These are phyloP conservation scores for Neocucurbitaria cava DNA, from an alignment of 2,329 filamentous ascomycete species.

Conservation along the genomic window DNA sequence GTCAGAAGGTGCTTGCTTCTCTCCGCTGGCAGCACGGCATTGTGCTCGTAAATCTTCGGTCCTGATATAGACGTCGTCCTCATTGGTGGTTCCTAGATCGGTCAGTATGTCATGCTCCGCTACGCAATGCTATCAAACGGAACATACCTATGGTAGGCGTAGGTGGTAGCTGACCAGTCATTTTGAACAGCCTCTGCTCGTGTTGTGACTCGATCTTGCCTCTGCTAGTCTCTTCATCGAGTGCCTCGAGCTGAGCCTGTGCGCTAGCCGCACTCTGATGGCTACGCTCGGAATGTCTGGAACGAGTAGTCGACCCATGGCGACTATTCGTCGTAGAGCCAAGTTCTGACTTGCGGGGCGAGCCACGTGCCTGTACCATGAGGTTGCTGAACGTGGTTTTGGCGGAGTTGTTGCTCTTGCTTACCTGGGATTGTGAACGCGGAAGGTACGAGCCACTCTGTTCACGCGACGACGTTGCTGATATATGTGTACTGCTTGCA, in stretches of 20 bases:
- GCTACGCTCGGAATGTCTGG: conserved; percentile 32
- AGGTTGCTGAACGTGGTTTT: conserved; percentile 33
- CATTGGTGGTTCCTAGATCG: conserved; percentile 9
- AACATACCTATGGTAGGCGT: conserved; percentile 28
- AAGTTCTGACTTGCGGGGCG: conserved; percentile 29
- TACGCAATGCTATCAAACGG: not conserved
- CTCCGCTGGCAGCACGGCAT: conserved; percentile 21
- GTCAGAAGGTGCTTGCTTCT: conserved; percentile 12
- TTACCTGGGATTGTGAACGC: conserved; percentile 20
- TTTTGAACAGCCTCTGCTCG: conserved; percentile 46
- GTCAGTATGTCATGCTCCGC: not conserved
- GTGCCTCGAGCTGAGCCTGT: conserved; percentile 22
- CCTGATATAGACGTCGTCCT: conserved; percentile 21
- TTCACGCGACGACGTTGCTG: conserved; percentile 18
- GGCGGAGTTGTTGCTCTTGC: conserved; percentile 21
- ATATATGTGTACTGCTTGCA: conserved; percentile 12
- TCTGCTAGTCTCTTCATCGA: conserved; percentile 46
- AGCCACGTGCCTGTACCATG: conserved; percentile 30
- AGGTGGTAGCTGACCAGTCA: conserved; percentile 39
- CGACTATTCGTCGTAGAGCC: conserved; percentile 21
- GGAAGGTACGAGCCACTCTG: conserved; percentile 14
- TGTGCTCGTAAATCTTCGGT: conserved; percentile 29
- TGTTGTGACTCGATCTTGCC: conserved; percentile 49
- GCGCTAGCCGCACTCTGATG: conserved; percentile 16
- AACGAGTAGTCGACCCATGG: conserved; percentile 27